Base-by-base conservation (phyloP, 2,329 filamentous ascomycete genomes). In the Bertia moriformis region DNA sequence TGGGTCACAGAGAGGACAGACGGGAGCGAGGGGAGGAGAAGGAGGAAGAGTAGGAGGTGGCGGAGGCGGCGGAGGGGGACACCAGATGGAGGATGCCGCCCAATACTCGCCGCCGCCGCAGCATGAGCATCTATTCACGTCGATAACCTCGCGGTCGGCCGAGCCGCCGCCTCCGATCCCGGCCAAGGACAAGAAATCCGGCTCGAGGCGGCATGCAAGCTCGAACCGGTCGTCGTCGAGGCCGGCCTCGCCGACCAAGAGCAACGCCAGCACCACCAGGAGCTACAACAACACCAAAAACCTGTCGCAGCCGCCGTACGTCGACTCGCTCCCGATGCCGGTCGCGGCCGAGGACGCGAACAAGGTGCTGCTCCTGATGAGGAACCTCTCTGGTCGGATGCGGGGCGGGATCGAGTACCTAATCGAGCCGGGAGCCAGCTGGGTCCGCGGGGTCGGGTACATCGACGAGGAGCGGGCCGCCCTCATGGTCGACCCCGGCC, bases 381-480 rank as follows among this genome's bases (percentile, higher is more conserved):
- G 78, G 54, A 78, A 71, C 18, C 62, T 86, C 4, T 82, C 79
- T 50, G 84, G 85, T 19, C 72, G 78, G 46, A 91, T 89, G 83
- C 78, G 77, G 49, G 84, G 84, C 41, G 76, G 80, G 46, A 66
- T 87, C 19, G 78, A 84, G 45, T 89, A 84, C 52, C 74, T 81
- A 48, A 66, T 66, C 33, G 73, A 75, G 27, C 63, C 67, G 13
- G 62, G 64, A 18, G 73, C 69, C 14, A 64, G 69, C 1, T 91
- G 84, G 84, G 67, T 70, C 41, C 58, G 66, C 22, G 83, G 83
- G n/a, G 72, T 80, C 44, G 83, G 79, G 52, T 85, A 78, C 51
- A 84, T 91, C 44, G 79, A 88, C 44, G 80, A 85, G 42, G 78
- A 84, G 37, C 73, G 71, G 42, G 83, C 82, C 2, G 78, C 75